Evolutionary conservation across 768 basidiomycete genomes (phyloP).

Genomic region (Hirschioporus abietinus): DNA sequence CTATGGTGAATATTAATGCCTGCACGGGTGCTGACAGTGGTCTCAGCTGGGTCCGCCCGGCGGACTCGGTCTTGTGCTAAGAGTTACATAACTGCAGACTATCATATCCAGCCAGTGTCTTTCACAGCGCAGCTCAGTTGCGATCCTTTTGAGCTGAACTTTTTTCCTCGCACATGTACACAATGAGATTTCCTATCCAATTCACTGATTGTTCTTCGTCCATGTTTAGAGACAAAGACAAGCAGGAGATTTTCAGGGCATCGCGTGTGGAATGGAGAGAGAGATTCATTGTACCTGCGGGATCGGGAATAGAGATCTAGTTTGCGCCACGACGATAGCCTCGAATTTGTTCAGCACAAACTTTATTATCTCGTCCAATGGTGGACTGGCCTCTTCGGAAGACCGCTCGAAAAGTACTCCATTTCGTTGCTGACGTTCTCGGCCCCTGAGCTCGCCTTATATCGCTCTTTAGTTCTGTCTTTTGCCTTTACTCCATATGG

Average conservation of each 20-base stretch:
- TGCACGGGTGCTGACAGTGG: not conserved
- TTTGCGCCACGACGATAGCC: not conserved
- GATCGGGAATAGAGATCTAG: not conserved
- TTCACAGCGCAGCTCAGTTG: too few species aligned
- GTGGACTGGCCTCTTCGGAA: not conserved
- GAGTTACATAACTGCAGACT: not conserved
- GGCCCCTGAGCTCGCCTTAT: not conserved
- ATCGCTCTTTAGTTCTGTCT: not conserved
- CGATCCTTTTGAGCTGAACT: not conserved
- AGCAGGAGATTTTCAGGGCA: not conserved
- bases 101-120: not conserved
- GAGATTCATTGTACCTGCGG: not conserved
- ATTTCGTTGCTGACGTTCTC: not conserved
- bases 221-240: not conserved
- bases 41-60: not conserved
- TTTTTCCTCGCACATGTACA: not conserved
- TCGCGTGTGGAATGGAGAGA: not conserved
- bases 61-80: not conserved
- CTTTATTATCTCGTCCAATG: not conserved
- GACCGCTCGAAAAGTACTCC: not conserved
- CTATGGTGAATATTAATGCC: not conserved
- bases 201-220: not conserved
- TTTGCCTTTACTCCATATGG: not conserved
- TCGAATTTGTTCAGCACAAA: not conserved
- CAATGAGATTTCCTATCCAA: not conserved